Base-by-base conservation (phyloP, 768 basidiomycete genomes). In the Lactarius indigo region DNA sequence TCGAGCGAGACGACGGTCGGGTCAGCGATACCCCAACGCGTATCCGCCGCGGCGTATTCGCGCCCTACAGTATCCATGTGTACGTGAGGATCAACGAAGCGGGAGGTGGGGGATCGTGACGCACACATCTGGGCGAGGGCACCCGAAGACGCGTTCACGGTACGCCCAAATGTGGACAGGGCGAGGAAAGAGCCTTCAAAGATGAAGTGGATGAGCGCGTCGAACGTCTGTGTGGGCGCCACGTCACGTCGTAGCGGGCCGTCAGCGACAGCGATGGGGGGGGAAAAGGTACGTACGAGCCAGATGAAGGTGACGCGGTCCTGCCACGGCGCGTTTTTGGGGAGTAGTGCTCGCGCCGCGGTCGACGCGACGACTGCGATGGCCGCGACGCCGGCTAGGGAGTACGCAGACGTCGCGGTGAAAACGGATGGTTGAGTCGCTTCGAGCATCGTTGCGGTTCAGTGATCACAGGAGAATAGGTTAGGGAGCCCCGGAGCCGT, bases 161-260 rank as follows among this genome's bases (percentile, higher is more conserved):
- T 82, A 52, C 87, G 80, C 39, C 91, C 91, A 69, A 92, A 91
- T 59, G 82, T 82, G 2, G 91, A 92, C 57, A 89, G 79, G 76
- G 86, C 92, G 39, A 94, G 80, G 80, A 91, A 94, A 5, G 91
- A 86, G 10, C 90, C 92, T 73, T 94, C 92, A 64, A 91, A 86
- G 0, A 80, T 79, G 75, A 91, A 89, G 74, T 93, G 92, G 65
- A 90, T 90, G 74, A 91, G 79, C 4, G 85, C 90, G 74, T 93
- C 91, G 70, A 93, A 93, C 26, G 88, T 83, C 90, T 91, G 70
- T 39, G 26, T 17, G 18, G 55, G 18, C 28, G 55, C 1, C n/a
- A n/a, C n/a, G n/a, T 35, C 35, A 35, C 31, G 31, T 31, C 39
- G 39, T 41, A 13, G 12, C 17, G 41, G 41, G 41, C 41, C n/a